A percentile compares a stretch with the other conserved stretches of the same genome.
phyloP scores from a whole-genome alignment of 306 rosid genomes.

The Datisca glomerata region DNA sequence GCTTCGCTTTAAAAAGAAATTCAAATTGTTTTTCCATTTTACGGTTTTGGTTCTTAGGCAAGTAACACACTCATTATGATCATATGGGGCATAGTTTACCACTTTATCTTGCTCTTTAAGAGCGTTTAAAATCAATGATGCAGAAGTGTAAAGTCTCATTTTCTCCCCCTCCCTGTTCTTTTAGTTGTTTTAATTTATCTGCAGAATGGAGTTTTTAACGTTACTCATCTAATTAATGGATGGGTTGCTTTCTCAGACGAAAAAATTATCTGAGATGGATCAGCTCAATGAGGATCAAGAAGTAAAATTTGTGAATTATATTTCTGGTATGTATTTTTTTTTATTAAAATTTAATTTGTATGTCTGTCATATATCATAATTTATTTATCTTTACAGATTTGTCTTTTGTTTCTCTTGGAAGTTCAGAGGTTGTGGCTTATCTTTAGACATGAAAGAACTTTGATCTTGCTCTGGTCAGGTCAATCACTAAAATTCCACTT shows the following conservation, averaged over 20 bases:
- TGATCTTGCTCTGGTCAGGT: too few relatives aligned
- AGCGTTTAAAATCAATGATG: not conserved
- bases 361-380: too few relatives aligned
- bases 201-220: not conserved
- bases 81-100: not conserved
- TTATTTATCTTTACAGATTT: too few relatives aligned
- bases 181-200: too few relatives aligned
- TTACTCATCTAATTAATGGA: not conserved
- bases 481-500: too few relatives aligned
- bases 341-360: not conserved
- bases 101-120: not conserved
- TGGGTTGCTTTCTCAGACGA: constrained; percentile 28
- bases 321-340: constrained; percentile 41
- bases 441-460: too few relatives aligned
- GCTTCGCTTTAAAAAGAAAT: too few relatives aligned
- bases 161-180: too few relatives aligned
- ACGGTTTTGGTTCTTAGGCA: not conserved
- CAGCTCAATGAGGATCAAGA: constrained; percentile 53
- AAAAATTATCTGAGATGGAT: constrained; percentile 44
- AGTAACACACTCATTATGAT: not conserved
- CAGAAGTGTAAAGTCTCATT: not conserved
- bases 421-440: too few relatives aligned
- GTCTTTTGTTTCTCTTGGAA: too few relatives aligned
- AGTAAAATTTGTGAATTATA: constrained; percentile 41
- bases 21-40: not conserved